Conservation (phyloP, 495 filamentous ascomycete genomes). For the Stereocaulon alpinum region DNA sequence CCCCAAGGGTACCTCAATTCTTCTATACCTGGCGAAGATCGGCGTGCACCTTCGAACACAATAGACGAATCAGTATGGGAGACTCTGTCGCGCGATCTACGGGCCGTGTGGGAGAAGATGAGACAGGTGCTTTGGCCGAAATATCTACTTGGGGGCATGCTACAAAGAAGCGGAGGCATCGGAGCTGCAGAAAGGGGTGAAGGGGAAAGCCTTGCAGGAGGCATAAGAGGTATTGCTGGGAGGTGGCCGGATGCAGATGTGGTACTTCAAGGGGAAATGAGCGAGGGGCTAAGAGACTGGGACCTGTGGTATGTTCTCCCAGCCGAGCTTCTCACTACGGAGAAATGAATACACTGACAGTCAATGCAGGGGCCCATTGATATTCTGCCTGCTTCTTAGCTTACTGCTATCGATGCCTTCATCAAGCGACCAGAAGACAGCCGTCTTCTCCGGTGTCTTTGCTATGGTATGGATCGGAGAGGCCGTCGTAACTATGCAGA, state of each 20-base stretch:
- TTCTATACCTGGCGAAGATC: conserved; percentile 85
- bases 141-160: conserved; percentile 70
- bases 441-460: conserved; percentile 94
- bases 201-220: conserved; percentile 49
- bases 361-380: conserved; percentile 61
- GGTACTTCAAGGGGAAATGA: conserved; percentile 70
- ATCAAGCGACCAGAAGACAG: conserved; percentile 61
- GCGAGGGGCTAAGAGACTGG: conserved; percentile 83
- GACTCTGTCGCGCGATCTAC: conserved; percentile 78
- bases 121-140: conserved; percentile 95
- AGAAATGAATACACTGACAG: neutral
- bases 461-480: conserved; percentile 94
- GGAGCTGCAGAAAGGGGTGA: conserved; percentile 56
- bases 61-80: conserved; percentile 97
- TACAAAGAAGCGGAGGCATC: conserved; percentile 55
- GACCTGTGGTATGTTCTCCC: conserved; percentile 64
- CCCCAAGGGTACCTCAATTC: conserved; percentile 65
- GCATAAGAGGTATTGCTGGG: conserved; percentile 54
- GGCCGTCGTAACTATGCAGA: conserved; percentile 95
- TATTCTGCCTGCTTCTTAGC: conserved; percentile 84
- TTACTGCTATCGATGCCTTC: conserved; percentile 74
- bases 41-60: conserved; percentile 82
- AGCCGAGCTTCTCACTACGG: neutral
- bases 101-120: conserved; percentile 96
- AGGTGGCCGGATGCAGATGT: conserved; percentile 63